Evolutionary conservation across 2,329 filamentous ascomycete species (phyloP).

Genomic region (Diaporthe amygdali): DNA sequence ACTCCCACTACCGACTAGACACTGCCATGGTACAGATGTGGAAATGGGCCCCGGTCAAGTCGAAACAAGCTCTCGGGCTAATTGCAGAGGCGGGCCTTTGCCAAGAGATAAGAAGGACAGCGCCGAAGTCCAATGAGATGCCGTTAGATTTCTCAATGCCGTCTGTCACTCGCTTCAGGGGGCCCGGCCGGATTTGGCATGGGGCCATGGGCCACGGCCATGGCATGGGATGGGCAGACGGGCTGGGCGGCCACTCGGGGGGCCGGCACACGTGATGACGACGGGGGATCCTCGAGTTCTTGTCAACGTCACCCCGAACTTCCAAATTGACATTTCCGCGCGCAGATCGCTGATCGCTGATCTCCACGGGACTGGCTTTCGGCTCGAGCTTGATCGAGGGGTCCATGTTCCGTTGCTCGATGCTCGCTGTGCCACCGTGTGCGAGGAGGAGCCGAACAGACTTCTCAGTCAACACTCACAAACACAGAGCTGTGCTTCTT

Average conservation of each 20-base stretch:
- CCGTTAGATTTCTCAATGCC: constrained; percentile 22
- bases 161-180: constrained; percentile 24
- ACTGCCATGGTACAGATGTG: neutral
- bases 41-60: constrained; percentile 16
- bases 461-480: neutral
- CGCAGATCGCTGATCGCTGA: neutral
- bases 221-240: neutral
- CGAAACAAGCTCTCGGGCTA: constrained; percentile 20
- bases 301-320: neutral
- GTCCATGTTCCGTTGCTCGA: neutral
- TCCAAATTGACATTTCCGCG: neutral
- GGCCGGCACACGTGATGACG: neutral
- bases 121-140: constrained; percentile 20
- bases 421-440: neutral
- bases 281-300: neutral
- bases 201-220: neutral
- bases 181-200: neutral
- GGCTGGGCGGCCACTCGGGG: neutral
- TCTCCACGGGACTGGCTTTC: neutral
- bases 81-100: constrained; percentile 9
- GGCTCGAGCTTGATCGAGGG: neutral
- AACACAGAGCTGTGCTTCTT: too few species aligned
- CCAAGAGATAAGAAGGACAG: constrained; percentile 25
- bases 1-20: neutral
- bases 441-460: neutral